Evolutionary conservation across 352 stramenopile species (phyloP), one percentile per base, ranked within the genome.

Genomic region (Plasmopara viticola): DNA sequence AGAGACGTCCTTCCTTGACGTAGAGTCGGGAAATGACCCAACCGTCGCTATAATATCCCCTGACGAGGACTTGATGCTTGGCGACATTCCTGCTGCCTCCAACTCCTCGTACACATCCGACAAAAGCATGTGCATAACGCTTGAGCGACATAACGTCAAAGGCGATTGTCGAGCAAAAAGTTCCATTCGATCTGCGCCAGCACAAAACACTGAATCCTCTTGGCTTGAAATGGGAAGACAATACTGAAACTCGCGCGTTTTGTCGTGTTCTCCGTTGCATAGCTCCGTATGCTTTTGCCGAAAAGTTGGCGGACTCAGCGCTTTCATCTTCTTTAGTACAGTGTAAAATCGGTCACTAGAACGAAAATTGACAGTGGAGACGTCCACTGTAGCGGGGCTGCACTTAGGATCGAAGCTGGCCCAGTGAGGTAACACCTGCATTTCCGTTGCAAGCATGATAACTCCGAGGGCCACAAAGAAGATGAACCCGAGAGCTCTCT

Each of bases 181-280:
- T 38, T 79, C 66, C 13, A 78, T 58, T 34, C 72, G 68, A 57
- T 79, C 66, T n/a, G 66, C 38, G 13, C 31, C 54, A 10, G 47
- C 48, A 62, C 72, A 83, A 49, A 66, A 70, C 4, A 60, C 50
- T 1, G 60, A 39, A 29, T 83, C 69, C 43, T 71, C 62, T 31
- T 69, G 63, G 7, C 52, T 71, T 6, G 60, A 64, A 34, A 83
- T 77, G 3, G 72, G 72, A 2, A 83, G 69, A 17, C 72, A 83
- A 40, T 72, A 76, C 13, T 48, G 10, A 17, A 33, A 51, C 12
- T 51, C 42, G 18, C 41, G 53, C 34, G 44, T 14, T 8, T 47
- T 13, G 9, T 29, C 12, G 12, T 57, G 10, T 7, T 47, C 39
- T 0, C 48, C 44, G 17, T 48, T 28, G 53, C 59, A 62, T 9